A percentile compares a stretch with the other conserved stretches of the same genome.
These are phyloP conservation scores for Tolypocladium endophyticum DNA, from an alignment of 2,329 filamentous ascomycete species.

Conservation along the genomic window DNA sequence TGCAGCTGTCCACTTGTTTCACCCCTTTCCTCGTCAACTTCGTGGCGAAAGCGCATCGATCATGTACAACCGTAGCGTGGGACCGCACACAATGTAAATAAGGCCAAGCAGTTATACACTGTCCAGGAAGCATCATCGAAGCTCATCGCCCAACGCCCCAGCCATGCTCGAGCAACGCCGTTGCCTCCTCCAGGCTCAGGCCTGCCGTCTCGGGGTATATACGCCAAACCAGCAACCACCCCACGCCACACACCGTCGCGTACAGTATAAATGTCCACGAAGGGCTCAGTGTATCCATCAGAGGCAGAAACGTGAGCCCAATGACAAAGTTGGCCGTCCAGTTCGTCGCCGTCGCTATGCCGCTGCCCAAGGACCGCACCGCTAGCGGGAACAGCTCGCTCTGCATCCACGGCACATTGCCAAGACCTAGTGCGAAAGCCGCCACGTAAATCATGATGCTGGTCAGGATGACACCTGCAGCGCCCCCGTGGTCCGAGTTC, in stretches of 20 bases:
- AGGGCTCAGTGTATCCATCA: conserved; percentile 69
- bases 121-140: neutral
- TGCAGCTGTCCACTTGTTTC: too few relatives aligned
- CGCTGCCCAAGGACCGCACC: conserved; percentile 63
- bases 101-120: neutral
- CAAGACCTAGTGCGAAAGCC: conserved; percentile 75
- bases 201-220: conserved; percentile 86
- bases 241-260: conserved; percentile 54
- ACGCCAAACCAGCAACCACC: conserved; percentile 57
- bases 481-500: conserved; percentile 13
- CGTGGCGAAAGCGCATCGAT: neutral
- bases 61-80: too few relatives aligned
- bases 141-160: conserved; percentile 53
- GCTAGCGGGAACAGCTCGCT: conserved; percentile 77
- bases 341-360: conserved; percentile 67
- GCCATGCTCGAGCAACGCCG: conserved; percentile 56
- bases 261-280: conserved; percentile 76
- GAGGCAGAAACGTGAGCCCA: conserved; percentile 75
- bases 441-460: conserved; percentile 79
- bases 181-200: conserved; percentile 70
- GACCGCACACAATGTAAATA: neutral
- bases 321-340: conserved; percentile 84
- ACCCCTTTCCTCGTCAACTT: too few relatives aligned
- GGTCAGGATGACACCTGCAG: conserved; percentile 51
- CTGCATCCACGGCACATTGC: conserved; percentile 94